Evolutionary conservation across 2,329 filamentous ascomycete species (phyloP), one percentile per base, ranked within the genome.

Genomic region (Cladosporium halotolerans): DNA sequence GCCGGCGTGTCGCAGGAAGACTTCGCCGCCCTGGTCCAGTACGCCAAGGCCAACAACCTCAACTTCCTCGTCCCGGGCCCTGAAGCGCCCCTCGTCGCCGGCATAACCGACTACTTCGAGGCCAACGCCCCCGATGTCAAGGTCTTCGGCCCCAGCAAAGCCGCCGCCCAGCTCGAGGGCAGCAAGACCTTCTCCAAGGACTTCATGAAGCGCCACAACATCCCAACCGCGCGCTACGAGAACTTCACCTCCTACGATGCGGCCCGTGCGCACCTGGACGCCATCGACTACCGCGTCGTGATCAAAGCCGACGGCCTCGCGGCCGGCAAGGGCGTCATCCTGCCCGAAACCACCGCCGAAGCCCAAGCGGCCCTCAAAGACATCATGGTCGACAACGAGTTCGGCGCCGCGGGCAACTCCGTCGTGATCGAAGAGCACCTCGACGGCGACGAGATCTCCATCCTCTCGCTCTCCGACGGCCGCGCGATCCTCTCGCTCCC

Each of bases 141-240:
- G 62, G 86, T 83, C 71, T 97, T 96, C 66, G 93, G 92, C 2
- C 93, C 93, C 4, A 87, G 84, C 54, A 84, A 87, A 72, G 82
- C 83, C 45, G 92, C 93, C 18, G 91, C 93, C 14, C 81, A 82
- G 42, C 89, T 99, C 80, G 93, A 99, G 73, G 93, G 93, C 56
- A 95, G 88, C 74, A 99, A 99, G 77, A 88, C 92, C 9, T 97
- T 95, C 71, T 90, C 88, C 57, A 99, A 99, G 70, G 91, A 97
- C 71, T 97, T 97, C 68, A 99, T 97, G 93, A 85, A 87, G 71
- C 84, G 85, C 60, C 83, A 95, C 73, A 80, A 80, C 64, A 95
- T 99, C 63, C 91, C 92, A 36, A 97, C 93, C 1, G 93, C 93
- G 13, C 83, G 81, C 38, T 97, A 96, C 74, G 82, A 86, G 70